Percentiles rank a stretch among this genome's conserved stretches.
Conservation (phyloP, 331 rosid species). For the Arachis monticola region DNA sequence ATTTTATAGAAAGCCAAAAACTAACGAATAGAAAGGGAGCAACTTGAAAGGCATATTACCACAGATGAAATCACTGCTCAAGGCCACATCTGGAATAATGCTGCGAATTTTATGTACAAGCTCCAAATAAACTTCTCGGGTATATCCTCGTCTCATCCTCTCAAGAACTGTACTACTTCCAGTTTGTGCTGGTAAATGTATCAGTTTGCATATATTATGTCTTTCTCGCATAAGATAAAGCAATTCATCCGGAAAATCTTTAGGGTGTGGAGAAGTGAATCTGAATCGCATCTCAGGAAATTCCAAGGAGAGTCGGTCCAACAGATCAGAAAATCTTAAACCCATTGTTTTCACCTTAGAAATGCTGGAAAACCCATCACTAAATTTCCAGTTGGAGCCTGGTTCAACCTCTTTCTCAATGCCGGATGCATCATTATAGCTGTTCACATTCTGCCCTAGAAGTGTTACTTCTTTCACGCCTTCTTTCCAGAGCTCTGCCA, state of each 20-base stretch:
- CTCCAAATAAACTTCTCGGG: conserved; percentile 92
- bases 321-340: conserved; percentile 85
- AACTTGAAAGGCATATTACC: conserved; percentile 56
- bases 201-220: conserved; percentile 76
- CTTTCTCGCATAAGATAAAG: conserved; percentile 89
- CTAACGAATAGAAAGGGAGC: conserved; percentile 23
- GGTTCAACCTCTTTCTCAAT: conserved; percentile 60
- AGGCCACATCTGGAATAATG: conserved; percentile 85
- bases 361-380: conserved; percentile 88
- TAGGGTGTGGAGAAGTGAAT: conserved; percentile 98
- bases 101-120: conserved; percentile 83
- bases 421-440: conserved; percentile 84
- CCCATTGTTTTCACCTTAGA: conserved; percentile 87
- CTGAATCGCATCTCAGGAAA: conserved; percentile 98
- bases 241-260: conserved; percentile 92
- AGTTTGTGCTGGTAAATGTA: conserved; percentile 93
- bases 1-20: conserved; percentile 23
- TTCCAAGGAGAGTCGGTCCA: conserved; percentile 78
- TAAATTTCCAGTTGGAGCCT: conserved; percentile 77
- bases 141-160: conserved; percentile 96
- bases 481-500: conserved; percentile 82
- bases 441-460: conserved; percentile 97
- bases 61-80: conserved; percentile 93
- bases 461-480: conserved; percentile 96
- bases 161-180: conserved; percentile 79